Percentiles rank a stretch among this genome's conserved stretches.
Evolutionary conservation across 495 filamentous ascomycete species (phyloP).

Genomic region (Penicillium desertorum): DNA sequence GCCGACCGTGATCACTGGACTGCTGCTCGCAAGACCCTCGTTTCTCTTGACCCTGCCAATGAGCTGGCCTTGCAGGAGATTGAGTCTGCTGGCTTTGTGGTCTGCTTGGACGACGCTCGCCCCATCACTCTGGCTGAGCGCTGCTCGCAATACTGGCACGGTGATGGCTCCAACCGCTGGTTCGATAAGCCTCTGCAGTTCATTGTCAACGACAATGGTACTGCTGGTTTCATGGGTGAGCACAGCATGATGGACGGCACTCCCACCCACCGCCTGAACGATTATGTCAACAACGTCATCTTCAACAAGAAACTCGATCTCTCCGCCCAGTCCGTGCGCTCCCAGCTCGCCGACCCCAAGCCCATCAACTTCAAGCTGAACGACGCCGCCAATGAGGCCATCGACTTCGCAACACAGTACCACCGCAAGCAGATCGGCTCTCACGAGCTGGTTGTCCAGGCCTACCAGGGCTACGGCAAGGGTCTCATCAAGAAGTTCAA

Average conservation of each 20-base stretch:
- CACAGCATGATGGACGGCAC: constrained; percentile 99
- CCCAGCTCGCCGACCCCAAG: constrained; percentile 77
- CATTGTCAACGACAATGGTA: constrained; percentile 97
- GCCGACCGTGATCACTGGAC: constrained; percentile 95
- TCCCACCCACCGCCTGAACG: constrained; percentile 92
- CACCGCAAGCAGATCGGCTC: constrained; percentile 75
- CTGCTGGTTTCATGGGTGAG: constrained; percentile 96
- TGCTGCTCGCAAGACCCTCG: constrained; percentile 73
- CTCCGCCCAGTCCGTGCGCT: constrained; percentile 69
- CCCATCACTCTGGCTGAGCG: constrained; percentile 96
- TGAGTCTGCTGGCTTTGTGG: constrained; percentile 85
- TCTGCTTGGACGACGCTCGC: constrained; percentile 91
- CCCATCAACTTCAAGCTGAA: constrained; percentile 75
- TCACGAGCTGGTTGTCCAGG: constrained; percentile 91
- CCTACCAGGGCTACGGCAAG: constrained; percentile 97
- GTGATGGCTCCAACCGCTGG: constrained; percentile 93
- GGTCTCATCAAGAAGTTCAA: constrained; percentile 99
- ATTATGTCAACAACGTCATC: constrained; percentile 86
- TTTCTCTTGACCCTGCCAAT: constrained; percentile 74
- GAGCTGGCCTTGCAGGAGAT: constrained; percentile 72
- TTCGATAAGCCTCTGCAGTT: constrained; percentile 99
- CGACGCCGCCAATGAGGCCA: constrained; percentile 66
- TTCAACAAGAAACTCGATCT: constrained; percentile 90
- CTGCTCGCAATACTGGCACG: constrained; percentile 96
- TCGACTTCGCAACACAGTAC: constrained; percentile 71